Conservation (phyloP, 2,329 filamentous ascomycete genomes). For the Cordyceps pruinosa region DNA sequence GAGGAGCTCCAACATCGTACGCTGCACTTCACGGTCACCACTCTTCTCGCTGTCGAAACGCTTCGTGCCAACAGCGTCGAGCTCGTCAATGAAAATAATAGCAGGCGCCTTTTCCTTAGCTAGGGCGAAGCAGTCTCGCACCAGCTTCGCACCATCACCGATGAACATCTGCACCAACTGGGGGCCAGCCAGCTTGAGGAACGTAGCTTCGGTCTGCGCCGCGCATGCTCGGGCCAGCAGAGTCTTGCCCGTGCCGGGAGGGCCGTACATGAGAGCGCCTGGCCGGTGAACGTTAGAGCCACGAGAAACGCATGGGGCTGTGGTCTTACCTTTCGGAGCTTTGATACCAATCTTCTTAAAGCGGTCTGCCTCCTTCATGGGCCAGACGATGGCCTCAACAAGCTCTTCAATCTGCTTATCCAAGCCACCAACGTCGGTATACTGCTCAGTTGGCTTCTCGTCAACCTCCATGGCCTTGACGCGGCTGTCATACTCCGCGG, state of each 20-base stretch:
- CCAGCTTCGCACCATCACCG: constrained; percentile 93
- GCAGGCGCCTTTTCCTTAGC: constrained; percentile 98
- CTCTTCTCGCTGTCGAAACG: constrained; percentile 98
- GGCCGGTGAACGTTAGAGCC: constrained; percentile 32
- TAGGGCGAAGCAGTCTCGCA: constrained; percentile 93
- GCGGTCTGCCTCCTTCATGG: constrained; percentile 98
- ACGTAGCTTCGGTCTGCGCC: constrained; percentile 95
- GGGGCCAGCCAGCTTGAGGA: constrained; percentile 94
- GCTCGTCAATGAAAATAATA: constrained; percentile 98
- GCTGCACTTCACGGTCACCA: constrained; percentile 93
- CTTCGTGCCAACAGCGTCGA: constrained; percentile 97
- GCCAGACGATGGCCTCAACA: constrained; percentile 97
- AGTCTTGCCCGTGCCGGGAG: constrained; percentile 84
- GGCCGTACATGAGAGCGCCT: constrained; percentile 98
- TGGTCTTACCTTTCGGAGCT: constrained; percentile 77
- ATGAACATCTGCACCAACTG: constrained; percentile 99
- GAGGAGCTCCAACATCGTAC: constrained; percentile 96
- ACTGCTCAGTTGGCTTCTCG: constrained; percentile 98
- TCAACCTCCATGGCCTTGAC: constrained; percentile 99
- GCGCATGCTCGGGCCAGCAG: constrained; percentile 91
- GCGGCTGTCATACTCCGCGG: constrained; percentile 95
- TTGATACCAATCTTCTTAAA: constrained; percentile 99
- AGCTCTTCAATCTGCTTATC: constrained; percentile 99
- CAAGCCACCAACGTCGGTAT: constrained; percentile 92
- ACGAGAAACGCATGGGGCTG: constrained; percentile 72